phyloP scores from a whole-genome alignment of 371 early-diverging fungal genomes.

The Mucor mucedo region DNA sequence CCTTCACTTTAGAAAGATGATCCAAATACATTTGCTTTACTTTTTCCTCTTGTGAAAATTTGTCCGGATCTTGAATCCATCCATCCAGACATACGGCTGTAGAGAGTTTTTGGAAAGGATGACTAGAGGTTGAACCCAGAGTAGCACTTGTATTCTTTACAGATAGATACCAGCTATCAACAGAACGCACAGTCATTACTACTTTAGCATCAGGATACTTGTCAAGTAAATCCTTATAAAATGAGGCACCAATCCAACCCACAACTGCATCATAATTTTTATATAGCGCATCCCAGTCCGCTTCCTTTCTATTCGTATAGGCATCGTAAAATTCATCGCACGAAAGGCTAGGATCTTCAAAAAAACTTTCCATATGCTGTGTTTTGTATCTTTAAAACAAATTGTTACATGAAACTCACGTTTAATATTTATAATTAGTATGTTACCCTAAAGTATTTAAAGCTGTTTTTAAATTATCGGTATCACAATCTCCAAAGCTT shows the following conservation, averaged over 20 bases:
- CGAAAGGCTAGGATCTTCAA: slow-evolving; percentile 6
- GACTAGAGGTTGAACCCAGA: too few relatives aligned
- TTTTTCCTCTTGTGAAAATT: too few relatives aligned
- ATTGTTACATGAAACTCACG: too few relatives aligned
- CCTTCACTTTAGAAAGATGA: too few relatives aligned
- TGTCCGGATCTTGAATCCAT: too few relatives aligned
- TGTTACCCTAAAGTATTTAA: slow-evolving; percentile 19
- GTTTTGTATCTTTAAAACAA: slow-evolving; percentile 21
- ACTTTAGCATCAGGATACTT: slow-evolving; percentile 41
- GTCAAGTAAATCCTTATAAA: slow-evolving; percentile 19
- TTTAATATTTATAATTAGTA: too few relatives aligned
- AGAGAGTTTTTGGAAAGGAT: too few relatives aligned
- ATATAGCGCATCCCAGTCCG: slow-evolving; percentile 25
- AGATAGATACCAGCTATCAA: slow-evolving; percentile 33
- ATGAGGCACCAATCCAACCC: slow-evolving; percentile 26
- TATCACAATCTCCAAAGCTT: background rate
- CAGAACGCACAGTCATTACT: slow-evolving; percentile 30
- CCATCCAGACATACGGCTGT: too few relatives aligned
- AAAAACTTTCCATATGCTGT: slow-evolving; percentile 23
- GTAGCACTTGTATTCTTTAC: slow-evolving; percentile 15
- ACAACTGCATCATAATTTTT: slow-evolving; percentile 30
- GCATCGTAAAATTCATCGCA: slow-evolving; percentile 23
- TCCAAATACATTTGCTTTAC: too few relatives aligned
- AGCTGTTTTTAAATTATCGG: slow-evolving; percentile 14
- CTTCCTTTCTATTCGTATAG: slow-evolving; percentile 5